Evolutionary conservation across 2,329 filamentous ascomycete genomes (phyloP), one percentile per base, ranked within the genome.

Genomic region (Daldinia sp.): DNA sequence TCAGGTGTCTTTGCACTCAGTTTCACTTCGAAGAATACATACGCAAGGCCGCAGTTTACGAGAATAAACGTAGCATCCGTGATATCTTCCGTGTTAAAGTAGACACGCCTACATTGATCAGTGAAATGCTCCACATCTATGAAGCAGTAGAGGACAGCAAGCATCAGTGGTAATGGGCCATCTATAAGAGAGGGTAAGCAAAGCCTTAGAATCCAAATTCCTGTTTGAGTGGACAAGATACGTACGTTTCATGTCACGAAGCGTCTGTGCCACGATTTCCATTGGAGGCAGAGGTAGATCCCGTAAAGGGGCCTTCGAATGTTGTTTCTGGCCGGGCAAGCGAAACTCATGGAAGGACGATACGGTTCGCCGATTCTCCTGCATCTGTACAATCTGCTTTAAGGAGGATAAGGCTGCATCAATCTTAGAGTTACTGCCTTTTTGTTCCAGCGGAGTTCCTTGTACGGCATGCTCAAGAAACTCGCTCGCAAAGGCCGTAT

Each of bases 241-340:
- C 59, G 23, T 78, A 82, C 84, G 75, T 74, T 84, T 86, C 54
- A 84, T 78, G 50, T 84, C 81, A 59, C 85, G 84, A 53, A 88
- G 76, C 41, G 86, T 75, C 7, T 78, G 77, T 1, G 87, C 81
- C 1, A 88, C 86, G 1, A 85, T 76, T 5, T 82, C 78, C 77
- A 85, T 82, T 0, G 87, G 86, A 6, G 87, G 87, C 80, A 88
- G 82, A 2, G 83, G 82, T n/a, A 88, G 76, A 60, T 87, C 84
- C n/a, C 80, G 78, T 23, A 88, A 75, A 1, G 82, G 82, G 2
- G 82, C 83, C 2, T 78, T 79, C 0, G 85, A 83, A 5, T 86
- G 69, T 0, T 81, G 78, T 60, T 82, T 82, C 55, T 85, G 84
- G 9, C 84, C 39, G 78, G 64, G 51, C n/a, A 66, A 23, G 46